A percentile compares a stretch with the other conserved stretches of the same genome.
phyloP scores from a whole-genome alignment of 805 yeast species.

The Kodamaea sagamina region DNA sequence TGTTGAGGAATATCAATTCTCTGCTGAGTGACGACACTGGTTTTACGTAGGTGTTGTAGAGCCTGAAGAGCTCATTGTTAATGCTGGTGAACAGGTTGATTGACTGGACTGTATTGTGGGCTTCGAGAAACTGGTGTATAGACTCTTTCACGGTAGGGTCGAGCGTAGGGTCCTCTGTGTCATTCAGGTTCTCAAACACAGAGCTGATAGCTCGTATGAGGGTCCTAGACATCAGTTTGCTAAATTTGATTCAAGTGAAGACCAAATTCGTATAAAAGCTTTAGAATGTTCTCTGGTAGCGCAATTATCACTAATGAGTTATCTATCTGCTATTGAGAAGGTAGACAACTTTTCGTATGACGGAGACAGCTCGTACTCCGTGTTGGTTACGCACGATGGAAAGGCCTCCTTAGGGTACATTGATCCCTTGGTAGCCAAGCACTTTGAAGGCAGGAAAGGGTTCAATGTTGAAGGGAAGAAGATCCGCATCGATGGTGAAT shows the following conservation, averaged over 20 bases:
- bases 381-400: conserved; percentile 33
- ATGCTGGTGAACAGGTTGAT: conserved; percentile 31
- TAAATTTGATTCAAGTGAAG: not conserved
- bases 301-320: not conserved
- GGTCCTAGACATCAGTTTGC: conserved; percentile 27
- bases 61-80: conserved; percentile 36
- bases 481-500: conserved; percentile 29
- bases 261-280: no score
- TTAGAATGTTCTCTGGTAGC: not conserved
- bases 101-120: conserved; percentile 38
- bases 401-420: conserved; percentile 31
- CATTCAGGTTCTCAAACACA: conserved; percentile 26
- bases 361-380: conserved; percentile 19
- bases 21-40: conserved; percentile 29
- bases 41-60: conserved; percentile 34
- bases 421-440: conserved; percentile 24
- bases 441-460: conserved; percentile 19
- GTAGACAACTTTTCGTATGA: conserved; percentile 37
- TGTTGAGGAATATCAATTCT: conserved; percentile 42
- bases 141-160: not conserved
- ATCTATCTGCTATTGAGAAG: conserved; percentile 14
- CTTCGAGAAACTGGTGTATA: conserved; percentile 16
- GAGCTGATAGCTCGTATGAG: conserved; percentile 28
- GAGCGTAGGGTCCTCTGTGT: conserved; percentile 7
- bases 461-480: conserved; percentile 15